Base-by-base conservation (phyloP, 805 yeast genomes). In the Zygosaccharomyces lentus region DNA sequence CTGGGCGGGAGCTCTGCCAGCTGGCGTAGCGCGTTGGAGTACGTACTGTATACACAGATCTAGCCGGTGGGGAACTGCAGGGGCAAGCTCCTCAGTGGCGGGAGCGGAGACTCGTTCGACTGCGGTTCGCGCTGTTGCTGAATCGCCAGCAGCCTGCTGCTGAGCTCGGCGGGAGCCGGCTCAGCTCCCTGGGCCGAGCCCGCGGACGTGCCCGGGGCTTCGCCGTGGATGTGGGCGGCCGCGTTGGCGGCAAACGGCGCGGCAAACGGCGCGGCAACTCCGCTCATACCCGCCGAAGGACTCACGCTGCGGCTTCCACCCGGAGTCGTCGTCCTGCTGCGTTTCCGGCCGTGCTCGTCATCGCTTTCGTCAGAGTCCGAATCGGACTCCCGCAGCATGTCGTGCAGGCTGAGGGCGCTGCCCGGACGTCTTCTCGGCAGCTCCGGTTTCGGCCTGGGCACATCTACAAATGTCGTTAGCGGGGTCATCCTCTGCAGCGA, bases 401-500 rank as follows among this genome's bases (percentile, higher is more conserved):
- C 59, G 15, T 38, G 34, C 41, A 61, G 41, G 30, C 54, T 53
- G 32, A 61, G 43, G 1, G 55, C 62, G 9, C 66, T 60, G 9
- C 49, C 55, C 10, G 61, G 60, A 12, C 41, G 29, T 38, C 41
- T 38, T 38, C 34, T 30, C 41, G 31, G 41, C 21, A 31, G 41
- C 9, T 19, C 41, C 9, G 41, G 17, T 9, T 17, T 35, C 9
- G 41, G 31, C 16, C 29, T 19, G 34, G 29, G 31, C 10, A 23
- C 31, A 27, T 30, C 32, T 12, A 19, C 48, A 13, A 46, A 30
- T 45, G 50, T 56, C 45, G 71, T 61, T 23, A 79, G 57, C 6
- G 84, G 85, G 0, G 84, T 81, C 82, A 81, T 77, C 57, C 81
- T 70, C 58, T 81, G 85, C 44, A 82, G 61, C 2, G 84, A 74